Evolutionary conservation across 345 rosid species (phyloP).

Genomic region (Camelina sativa): DNA sequence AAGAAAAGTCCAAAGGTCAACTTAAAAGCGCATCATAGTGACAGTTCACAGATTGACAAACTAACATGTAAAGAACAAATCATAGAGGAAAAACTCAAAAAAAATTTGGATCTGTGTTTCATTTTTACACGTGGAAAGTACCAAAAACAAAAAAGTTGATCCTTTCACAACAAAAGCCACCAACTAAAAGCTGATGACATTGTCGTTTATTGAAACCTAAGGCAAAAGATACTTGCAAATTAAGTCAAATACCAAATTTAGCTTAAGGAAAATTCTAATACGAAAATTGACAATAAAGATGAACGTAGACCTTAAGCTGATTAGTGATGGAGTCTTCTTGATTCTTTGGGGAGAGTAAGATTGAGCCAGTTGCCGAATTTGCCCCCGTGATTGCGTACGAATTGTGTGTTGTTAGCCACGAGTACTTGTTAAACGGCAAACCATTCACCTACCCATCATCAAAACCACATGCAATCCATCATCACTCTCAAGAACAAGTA

Average conservation of each 20-base stretch:
- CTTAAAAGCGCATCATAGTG: neutral
- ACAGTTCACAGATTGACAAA: neutral
- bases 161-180: neutral
- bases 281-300: constrained; percentile 2
- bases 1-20: neutral
- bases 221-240: constrained; percentile 25
- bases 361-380: constrained; percentile 55
- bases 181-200: constrained; percentile 40
- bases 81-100: neutral
- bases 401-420: constrained; percentile 95
- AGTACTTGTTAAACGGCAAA: constrained; percentile 81
- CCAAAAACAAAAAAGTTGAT: neutral
- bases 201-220: constrained; percentile 36
- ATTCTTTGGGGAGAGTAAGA: constrained; percentile 59
- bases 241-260: constrained; percentile 9
- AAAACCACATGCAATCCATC: constrained; percentile 44
- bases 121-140: constrained; percentile 24
- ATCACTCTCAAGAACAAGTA: neutral
- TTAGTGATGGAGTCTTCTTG: constrained; percentile 84
- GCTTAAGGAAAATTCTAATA: neutral
- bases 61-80: neutral
- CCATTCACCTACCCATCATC: constrained; percentile 67
- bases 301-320: constrained; percentile 66
- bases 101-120: neutral
- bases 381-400: constrained; percentile 62